Evolutionary conservation across 2,329 filamentous ascomycete species (phyloP), one percentile per base, ranked within the genome.

Genomic region (Fusarium sp.): DNA sequence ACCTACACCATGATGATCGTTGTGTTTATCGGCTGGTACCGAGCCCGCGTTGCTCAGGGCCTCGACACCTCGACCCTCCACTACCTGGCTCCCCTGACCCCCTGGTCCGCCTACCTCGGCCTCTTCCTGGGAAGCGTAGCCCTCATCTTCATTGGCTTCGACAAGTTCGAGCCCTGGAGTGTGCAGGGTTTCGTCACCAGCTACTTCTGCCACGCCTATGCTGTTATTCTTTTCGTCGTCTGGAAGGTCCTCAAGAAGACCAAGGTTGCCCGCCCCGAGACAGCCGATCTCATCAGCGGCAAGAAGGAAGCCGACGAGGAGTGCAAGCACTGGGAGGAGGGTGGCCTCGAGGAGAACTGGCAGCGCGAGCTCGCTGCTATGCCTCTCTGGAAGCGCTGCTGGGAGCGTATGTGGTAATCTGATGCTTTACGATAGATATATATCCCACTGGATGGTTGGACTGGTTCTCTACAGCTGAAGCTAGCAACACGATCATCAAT

Each of bases 241-340:
- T 75, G 74, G 72, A 76, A 76, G 66, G 15, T 76, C 7, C n/a
- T 76, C 18, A 76, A 75, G 78, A 85, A 83, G 74, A 92, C 90
- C 0, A 89, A 86, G 68, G 63, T 75, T 44, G 72, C 64, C 34
- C 69, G 66, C 34, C 57, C 73, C 9, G 57, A 70, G 43, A 73
- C 61, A 4, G 73, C 73, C 27, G 73, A 76, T 16, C 67, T 76
- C 15, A 58, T 76, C 31, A 87, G 87, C 37, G 90, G 91, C 62
- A 81, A 92, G 62, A 87, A 87, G 7, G 91, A 92, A 78, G 88
- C 92, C 66, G 90, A 91, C 57, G 88, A 88, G 66, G 82, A 83
- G 76, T 83, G 82, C 68, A 72, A 77, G 16, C 75, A 80, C 46
- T 84, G 82, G 82, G 82, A 84, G 62, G 81, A 83, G 68, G 82